These are phyloP conservation scores for Ceratocystis eucalypticola DNA, from an alignment of 2,329 filamentous ascomycete species.

Conservation along the genomic window DNA sequence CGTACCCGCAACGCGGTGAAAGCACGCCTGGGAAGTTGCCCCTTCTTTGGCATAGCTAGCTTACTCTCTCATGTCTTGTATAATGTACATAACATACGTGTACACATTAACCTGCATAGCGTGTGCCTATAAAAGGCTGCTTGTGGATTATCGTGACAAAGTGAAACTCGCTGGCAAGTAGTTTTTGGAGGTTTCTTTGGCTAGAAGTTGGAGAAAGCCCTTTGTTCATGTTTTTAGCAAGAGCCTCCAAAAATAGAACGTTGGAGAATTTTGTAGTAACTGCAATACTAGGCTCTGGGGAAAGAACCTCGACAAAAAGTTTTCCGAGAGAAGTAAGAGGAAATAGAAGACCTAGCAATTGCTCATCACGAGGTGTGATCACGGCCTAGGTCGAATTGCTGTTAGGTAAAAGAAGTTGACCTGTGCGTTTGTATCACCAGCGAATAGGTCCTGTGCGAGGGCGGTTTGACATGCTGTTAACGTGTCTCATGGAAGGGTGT, in stretches of 20 bases:
- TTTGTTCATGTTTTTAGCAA: constrained; percentile 4
- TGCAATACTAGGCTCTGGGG: neutral
- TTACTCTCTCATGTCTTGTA: neutral
- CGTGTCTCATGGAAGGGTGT: neutral
- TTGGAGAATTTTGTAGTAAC: neutral
- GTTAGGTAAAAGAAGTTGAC: constrained; percentile 6
- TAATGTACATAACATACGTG: neutral
- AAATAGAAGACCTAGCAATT: neutral
- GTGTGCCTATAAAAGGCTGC: neutral
- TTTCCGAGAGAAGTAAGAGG: neutral
- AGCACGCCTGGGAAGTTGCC: neutral
- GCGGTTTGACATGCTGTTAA: neutral
- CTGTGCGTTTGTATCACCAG: constrained; percentile 8
- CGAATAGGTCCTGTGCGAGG: neutral
- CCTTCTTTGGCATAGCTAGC: neutral
- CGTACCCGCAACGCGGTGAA: neutral
- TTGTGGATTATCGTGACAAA: constrained; percentile 8
- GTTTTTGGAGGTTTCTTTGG: neutral
- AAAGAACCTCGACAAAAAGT: neutral
- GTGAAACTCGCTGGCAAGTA: neutral
- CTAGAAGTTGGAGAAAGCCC: neutral
- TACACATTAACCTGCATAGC: neutral
- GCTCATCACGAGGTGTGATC: neutral
- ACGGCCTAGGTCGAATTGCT: neutral
- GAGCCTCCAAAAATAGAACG: neutral